A percentile compares a stretch with the other conserved stretches of the same genome.
phyloP scores from a whole-genome alignment of 306 rosid species.

The Corylus americana region DNA sequence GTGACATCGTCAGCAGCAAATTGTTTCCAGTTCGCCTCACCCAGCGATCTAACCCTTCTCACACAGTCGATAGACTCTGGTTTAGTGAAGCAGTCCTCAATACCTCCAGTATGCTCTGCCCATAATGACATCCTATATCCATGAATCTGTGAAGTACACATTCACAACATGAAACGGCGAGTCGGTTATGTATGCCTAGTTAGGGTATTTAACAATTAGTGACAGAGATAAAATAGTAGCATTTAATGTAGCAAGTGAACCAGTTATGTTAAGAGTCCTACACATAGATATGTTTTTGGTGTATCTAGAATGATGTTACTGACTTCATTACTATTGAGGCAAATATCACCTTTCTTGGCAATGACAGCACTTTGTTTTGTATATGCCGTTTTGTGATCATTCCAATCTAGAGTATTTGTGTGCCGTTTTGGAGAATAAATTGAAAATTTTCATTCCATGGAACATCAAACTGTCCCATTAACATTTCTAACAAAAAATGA shows the following conservation, averaged over 20 bases:
- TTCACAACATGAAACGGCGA: constrained; percentile 14
- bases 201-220: neutral
- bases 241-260: neutral
- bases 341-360: neutral
- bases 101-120: constrained; percentile 80
- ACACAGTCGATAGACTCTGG: constrained; percentile 91
- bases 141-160: constrained; percentile 51
- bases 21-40: constrained; percentile 79
- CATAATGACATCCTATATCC: constrained; percentile 98
- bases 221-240: constrained; percentile 4
- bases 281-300: neutral
- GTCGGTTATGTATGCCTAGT: constrained; percentile 1
- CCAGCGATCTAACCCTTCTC: constrained; percentile 65
- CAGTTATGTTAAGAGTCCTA: neutral
- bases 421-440: neutral
- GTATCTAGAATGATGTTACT: neutral
- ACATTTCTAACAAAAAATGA: neutral
- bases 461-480: neutral
- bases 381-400: neutral
- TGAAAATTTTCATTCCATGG: neutral
- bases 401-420: neutral
- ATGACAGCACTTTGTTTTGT: neutral
- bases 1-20: constrained; percentile 65
- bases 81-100: constrained; percentile 68
- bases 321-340: neutral